These are phyloP conservation scores for Rhizodiscina lignyota DNA, from an alignment of 495 filamentous ascomycete genomes.

Conservation along the genomic window DNA sequence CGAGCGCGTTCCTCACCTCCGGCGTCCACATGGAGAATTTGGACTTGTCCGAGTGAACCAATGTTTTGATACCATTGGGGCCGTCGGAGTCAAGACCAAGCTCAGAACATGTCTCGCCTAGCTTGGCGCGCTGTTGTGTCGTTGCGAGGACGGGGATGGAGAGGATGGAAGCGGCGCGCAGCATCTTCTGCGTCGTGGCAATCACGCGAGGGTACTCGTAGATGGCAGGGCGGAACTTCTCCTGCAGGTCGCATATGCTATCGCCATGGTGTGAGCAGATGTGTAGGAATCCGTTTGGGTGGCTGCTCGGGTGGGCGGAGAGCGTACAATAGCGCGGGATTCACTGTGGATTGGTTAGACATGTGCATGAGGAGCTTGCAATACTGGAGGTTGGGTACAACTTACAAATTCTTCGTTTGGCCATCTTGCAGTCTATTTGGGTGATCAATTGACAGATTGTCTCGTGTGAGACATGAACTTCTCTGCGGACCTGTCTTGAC, in stretches of 20 bases:
- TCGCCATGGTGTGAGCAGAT: conserved; percentile 7
- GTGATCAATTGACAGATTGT: too few species aligned
- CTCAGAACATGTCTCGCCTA: conserved; percentile 65
- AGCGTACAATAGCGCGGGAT: conserved; percentile 18
- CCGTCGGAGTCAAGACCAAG: conserved; percentile 30
- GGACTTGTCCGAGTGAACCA: conserved; percentile 62
- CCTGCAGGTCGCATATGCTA: conserved; percentile 92
- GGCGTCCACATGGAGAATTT: conserved; percentile 65
- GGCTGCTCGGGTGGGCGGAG: background rate
- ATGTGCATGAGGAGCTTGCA: too few species aligned
- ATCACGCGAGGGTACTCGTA: conserved; percentile 63
- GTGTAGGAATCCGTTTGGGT: too few species aligned
- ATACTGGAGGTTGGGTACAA: too few species aligned
- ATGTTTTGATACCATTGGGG: conserved; percentile 22
- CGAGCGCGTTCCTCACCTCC: conserved; percentile 17
- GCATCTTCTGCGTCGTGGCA: conserved; percentile 33
- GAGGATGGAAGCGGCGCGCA: conserved; percentile 26
- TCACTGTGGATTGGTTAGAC: conserved; percentile 10
- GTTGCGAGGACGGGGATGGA: conserved; percentile 60
- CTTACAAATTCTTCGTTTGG: too few species aligned
- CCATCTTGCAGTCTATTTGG: too few species aligned
- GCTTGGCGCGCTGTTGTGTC: conserved; percentile 59
- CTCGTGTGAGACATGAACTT: too few species aligned
- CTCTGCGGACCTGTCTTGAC: too few species aligned
- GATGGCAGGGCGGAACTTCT: conserved; percentile 73